Evolutionary conservation across 2,329 filamentous ascomycete genomes (phyloP).

Genomic region (Pleurostoma richardsiae): DNA sequence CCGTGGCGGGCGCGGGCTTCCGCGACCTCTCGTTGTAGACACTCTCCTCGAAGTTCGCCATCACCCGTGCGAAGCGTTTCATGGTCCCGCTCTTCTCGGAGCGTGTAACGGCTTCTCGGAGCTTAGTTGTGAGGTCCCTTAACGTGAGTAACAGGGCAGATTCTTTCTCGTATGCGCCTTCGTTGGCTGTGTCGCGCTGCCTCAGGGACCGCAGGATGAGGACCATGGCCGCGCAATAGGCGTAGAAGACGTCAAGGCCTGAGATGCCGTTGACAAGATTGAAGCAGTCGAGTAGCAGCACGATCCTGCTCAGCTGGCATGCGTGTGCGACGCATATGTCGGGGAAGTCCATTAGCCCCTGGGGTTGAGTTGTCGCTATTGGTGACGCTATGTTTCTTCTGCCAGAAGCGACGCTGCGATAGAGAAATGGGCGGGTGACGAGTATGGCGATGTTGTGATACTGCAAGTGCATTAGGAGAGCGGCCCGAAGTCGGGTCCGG

Average conservation of each 20-base stretch:
- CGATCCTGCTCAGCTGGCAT: slow-evolving; percentile 21
- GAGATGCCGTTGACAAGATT: slow-evolving; percentile 25
- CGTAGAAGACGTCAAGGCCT: slow-evolving; percentile 27
- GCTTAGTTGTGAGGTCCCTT: background rate
- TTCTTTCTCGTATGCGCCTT: background rate
- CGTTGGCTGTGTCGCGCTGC: background rate
- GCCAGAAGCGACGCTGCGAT: slow-evolving; percentile 8
- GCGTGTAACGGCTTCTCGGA: slow-evolving; percentile 1
- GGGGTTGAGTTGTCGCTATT: background rate
- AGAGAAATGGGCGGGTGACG: slow-evolving; percentile 21
- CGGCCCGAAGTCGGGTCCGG: slow-evolving; percentile 18
- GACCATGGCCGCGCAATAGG: slow-evolving; percentile 26
- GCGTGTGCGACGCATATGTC: slow-evolving; percentile 21
- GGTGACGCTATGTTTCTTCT: no score
- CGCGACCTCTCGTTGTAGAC: background rate
- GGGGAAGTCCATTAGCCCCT: slow-evolving; percentile 1
- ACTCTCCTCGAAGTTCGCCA: slow-evolving; percentile 6
- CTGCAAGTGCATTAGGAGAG: slow-evolving; percentile 22
- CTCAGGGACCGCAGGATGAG: slow-evolving; percentile 16
- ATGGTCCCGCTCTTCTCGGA: slow-evolving; percentile 4
- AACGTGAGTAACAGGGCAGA: background rate
- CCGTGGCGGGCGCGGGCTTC: background rate
- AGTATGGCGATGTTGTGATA: slow-evolving; percentile 25
- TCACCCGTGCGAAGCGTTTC: slow-evolving; percentile 5
- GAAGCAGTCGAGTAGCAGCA: slow-evolving; percentile 24